Conservation (phyloP, 78 protist species). For the Dictyostelium capitatum region DNA sequence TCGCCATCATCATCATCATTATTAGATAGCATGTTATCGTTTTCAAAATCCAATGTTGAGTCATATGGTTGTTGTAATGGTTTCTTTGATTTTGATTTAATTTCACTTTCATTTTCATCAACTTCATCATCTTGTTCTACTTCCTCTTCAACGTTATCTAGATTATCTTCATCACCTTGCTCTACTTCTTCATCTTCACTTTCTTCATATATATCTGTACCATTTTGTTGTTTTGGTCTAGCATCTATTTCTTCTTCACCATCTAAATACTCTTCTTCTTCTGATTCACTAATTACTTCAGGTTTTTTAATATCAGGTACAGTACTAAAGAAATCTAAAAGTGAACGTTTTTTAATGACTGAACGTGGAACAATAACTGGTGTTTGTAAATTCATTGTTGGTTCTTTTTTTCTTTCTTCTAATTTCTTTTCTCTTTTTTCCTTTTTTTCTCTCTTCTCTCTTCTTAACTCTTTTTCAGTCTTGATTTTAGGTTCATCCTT, state of each 20-base stretch:
- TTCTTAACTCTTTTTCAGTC: background rate
- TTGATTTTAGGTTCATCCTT: background rate
- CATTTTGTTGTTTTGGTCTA: too few relatives aligned
- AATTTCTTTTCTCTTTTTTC: background rate
- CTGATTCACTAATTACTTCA: background rate
- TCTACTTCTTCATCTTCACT: background rate
- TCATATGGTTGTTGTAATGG: background rate
- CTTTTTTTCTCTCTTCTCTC: background rate
- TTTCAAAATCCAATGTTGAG: background rate
- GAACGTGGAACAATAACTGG: slow-evolving; percentile 25
- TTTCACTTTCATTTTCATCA: background rate
- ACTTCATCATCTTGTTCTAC: background rate
- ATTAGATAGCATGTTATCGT: background rate
- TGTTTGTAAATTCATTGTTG: background rate
- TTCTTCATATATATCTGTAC: background rate
- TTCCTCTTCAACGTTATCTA: slow-evolving; percentile 32
- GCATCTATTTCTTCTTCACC: background rate
- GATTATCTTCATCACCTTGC: background rate
- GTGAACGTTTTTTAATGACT: slow-evolving; percentile 29
- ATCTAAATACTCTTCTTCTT: background rate
- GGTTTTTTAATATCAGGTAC: slow-evolving; percentile 28
- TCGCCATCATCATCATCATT: background rate
- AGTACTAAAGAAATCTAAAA: slow-evolving; percentile 30
- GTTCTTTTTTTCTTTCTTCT: background rate
- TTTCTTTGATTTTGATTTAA: background rate